phyloP scores from a whole-genome alignment of 2,329 filamentous ascomycete species.

The Penicillium brasilianum region DNA sequence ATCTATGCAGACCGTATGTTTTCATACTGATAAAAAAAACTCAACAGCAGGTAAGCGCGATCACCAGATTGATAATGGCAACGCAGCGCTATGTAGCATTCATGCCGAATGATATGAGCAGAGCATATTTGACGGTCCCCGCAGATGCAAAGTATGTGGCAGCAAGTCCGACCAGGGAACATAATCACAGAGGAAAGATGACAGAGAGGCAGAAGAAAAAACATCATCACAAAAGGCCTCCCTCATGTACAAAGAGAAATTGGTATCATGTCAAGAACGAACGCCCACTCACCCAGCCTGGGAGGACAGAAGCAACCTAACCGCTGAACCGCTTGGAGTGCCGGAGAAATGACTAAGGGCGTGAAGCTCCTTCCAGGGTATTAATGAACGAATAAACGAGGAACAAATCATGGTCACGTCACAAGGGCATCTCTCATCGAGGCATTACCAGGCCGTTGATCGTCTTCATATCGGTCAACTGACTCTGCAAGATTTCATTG shows the following conservation, averaged over 20 bases:
- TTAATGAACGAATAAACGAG: background rate
- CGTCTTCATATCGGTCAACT: slow-evolving; percentile 56
- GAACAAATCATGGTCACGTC: slow-evolving; percentile 29
- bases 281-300: slow-evolving; percentile 29
- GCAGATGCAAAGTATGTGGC: background rate
- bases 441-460: slow-evolving; percentile 45
- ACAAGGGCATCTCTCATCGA: slow-evolving; percentile 33
- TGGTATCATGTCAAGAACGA: slow-evolving; percentile 29
- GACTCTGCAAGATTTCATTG: slow-evolving; percentile 65
- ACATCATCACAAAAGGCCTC: background rate
- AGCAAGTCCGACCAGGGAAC: background rate
- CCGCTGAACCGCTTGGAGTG: slow-evolving; percentile 35
- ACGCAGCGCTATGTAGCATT: background rate
- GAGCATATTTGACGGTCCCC: background rate
- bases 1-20: too few species aligned
- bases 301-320: slow-evolving; percentile 17
- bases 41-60: background rate
- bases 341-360: slow-evolving; percentile 12
- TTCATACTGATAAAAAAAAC: background rate
- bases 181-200: background rate
- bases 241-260: slow-evolving; percentile 15
- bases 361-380: slow-evolving; percentile 4
- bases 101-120: background rate
- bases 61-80: background rate
- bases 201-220: background rate